Evolutionary conservation across 2,329 filamentous ascomycete species (phyloP), one percentile per base, ranked within the genome.

Genomic region (Penicillium italicum): DNA sequence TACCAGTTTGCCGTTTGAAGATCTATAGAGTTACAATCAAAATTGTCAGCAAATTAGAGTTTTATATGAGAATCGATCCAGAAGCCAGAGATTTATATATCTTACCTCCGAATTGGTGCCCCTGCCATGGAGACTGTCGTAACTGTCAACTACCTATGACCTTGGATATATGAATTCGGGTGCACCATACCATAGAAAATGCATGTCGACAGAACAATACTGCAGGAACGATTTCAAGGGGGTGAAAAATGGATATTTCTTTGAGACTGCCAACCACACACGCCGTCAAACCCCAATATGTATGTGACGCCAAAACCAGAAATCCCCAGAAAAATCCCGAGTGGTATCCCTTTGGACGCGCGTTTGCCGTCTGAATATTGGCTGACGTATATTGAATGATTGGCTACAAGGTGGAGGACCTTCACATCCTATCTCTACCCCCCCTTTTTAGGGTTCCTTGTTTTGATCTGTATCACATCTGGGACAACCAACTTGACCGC

Each of bases 61-160:
- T 30, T 26, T 18, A 47, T 20, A 28, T 37, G 8, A 34, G 14
- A 16, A 34, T 14, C 33, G 16, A 34, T 7, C 33, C 3, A 10
- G n/a, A 47, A 37, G 24, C 8, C 10, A 14, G 11, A 20, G 7
- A 28, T 8, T 16, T 20, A 37, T 10, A 37, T 5, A 37, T 37
- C 56, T 60, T 44, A 66, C 59, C 16, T 56, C 56, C 33, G 59
- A 58, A 40, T 66, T 66, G 30, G 58, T 62, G 12, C 65, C 66
- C 36, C 53, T 45, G 33, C 65, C 65, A 59, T 68, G 66, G 10
- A 68, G 55, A 50, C 66, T 58, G 34, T 16, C 30, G 16, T 22
- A 4, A 12, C 11, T 8, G 26, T 52, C 18, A 53, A 12, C 26
- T n/a, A 24, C 22, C 10, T 18, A 14, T 11, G 16, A 18, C 34